Percentiles rank a stretch among this genome's conserved stretches.
Conservation (phyloP, 192 early-diverging fungal genomes). For the Lobosporangium transversale region DNA sequence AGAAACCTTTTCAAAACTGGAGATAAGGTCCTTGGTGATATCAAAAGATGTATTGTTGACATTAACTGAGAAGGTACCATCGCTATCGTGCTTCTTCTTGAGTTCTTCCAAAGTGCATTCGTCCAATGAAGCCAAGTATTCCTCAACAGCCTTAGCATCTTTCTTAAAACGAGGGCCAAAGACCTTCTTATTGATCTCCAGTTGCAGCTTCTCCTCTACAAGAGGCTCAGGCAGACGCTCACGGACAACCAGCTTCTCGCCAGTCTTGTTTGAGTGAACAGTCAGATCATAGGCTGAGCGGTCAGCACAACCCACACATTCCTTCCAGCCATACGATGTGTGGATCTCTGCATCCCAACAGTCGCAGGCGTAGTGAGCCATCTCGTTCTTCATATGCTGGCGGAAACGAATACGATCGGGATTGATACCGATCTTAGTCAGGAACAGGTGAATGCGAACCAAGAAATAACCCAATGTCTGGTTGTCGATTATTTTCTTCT, state of each 20-base stretch:
- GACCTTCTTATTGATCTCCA: slow-evolving; percentile 93
- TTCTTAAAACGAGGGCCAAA: slow-evolving; percentile 96
- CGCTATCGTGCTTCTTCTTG: slow-evolving; percentile 61
- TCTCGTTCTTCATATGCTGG: slow-evolving; percentile 99
- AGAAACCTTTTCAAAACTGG: slow-evolving; percentile 39
- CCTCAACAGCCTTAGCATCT: slow-evolving; percentile 89
- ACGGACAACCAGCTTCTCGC: slow-evolving; percentile 93
- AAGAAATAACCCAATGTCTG: slow-evolving; percentile 99
- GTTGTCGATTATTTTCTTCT: slow-evolving; percentile 90
- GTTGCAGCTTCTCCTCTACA: slow-evolving; percentile 75
- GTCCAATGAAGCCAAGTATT: slow-evolving; percentile 68
- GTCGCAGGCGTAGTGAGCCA: slow-evolving; percentile 99
- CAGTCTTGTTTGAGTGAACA: slow-evolving; percentile 88
- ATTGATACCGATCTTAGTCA: slow-evolving; percentile 91
- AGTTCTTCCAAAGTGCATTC: slow-evolving; percentile 68
- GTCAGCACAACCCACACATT: slow-evolving; percentile 99
- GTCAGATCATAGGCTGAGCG: slow-evolving; percentile 97
- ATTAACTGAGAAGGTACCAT: slow-evolving; percentile 59
- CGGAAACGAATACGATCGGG: slow-evolving; percentile 89
- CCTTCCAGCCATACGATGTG: slow-evolving; percentile 96
- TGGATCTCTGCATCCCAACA: slow-evolving; percentile 99
- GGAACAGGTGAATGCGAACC: slow-evolving; percentile 92
- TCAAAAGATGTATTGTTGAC: slow-evolving; percentile 74
- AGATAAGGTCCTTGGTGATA: slow-evolving; percentile 61
- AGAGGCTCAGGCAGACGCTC: slow-evolving; percentile 86